phyloP scores from a whole-genome alignment of 495 filamentous ascomycete genomes.

The Penicillium coffeae region DNA sequence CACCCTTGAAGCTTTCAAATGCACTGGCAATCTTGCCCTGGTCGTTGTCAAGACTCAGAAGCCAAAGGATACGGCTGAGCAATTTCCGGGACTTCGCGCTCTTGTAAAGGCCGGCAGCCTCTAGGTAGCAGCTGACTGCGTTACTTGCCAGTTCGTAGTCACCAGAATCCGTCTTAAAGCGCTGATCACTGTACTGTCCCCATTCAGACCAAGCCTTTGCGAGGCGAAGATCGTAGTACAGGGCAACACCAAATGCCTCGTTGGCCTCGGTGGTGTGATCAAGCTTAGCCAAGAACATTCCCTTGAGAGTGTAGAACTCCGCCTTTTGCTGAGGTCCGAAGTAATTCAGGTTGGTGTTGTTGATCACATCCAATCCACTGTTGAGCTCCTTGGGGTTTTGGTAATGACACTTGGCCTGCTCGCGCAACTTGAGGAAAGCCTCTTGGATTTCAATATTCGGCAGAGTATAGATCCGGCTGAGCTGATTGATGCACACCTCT shows the following conservation, averaged over 20 bases:
- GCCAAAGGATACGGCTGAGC: constrained; percentile 92
- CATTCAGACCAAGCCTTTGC: constrained; percentile 99
- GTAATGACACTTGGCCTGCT: constrained; percentile 98
- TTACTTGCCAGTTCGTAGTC: constrained; percentile 79
- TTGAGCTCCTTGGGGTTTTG: constrained; percentile 89
- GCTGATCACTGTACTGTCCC: constrained; percentile 94
- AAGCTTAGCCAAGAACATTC: constrained; percentile 97
- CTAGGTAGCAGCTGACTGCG: constrained; percentile 92
- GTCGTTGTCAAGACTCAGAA: constrained; percentile 88
- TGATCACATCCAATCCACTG: constrained; percentile 94
- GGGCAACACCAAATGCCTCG: constrained; percentile 85
- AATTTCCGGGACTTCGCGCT: constrained; percentile 93
- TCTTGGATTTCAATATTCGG: constrained; percentile 99
- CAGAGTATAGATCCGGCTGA: constrained; percentile 95
- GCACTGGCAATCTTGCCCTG: constrained; percentile 73
- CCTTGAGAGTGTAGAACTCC: constrained; percentile 98
- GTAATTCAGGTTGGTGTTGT: constrained; percentile 98
- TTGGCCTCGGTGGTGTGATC: constrained; percentile 85
- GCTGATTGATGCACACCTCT: constrained; percentile 93
- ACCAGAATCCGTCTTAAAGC: constrained; percentile 83
- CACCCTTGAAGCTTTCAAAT: constrained; percentile 92
- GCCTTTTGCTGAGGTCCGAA: constrained; percentile 95
- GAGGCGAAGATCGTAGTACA: constrained; percentile 91
- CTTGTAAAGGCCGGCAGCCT: constrained; percentile 94
- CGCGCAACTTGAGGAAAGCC: constrained; percentile 92